These are phyloP conservation scores for Pythium utonaiense DNA, from an alignment of 352 stramenopile genomes.

Conservation along the genomic window DNA sequence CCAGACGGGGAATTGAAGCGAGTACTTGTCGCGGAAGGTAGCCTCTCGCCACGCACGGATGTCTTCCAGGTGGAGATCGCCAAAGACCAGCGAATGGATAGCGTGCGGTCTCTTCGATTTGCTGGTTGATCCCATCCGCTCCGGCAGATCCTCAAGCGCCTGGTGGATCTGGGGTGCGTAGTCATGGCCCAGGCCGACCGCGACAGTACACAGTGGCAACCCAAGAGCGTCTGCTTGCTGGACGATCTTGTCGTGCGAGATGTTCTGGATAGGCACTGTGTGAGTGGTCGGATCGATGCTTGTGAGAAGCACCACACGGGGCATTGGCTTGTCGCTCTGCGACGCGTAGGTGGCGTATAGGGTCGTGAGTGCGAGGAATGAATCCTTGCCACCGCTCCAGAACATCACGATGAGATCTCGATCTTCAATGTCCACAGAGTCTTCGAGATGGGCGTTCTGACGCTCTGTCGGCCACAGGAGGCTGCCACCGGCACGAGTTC, in stretches of 20 bases:
- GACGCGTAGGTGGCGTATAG: conserved; percentile 34
- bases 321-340: conserved; percentile 25
- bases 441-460: conserved; percentile 13
- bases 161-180: conserved; percentile 30
- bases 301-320: conserved; percentile 77
- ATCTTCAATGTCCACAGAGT: conserved; percentile 1
- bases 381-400: conserved; percentile 89
- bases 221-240: conserved; percentile 69
- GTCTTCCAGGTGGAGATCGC: conserved; percentile 87
- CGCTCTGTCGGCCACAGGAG: conserved; percentile 27
- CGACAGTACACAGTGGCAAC: conserved; percentile 74
- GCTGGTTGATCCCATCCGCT: conserved; percentile 14
- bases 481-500: conserved; percentile 23
- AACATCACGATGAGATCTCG: conserved; percentile 77
- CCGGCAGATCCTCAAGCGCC: conserved; percentile 30
- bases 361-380: conserved; percentile 66
- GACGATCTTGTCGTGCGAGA: conserved; percentile 63
- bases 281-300: conserved; percentile 78
- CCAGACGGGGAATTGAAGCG: conserved; percentile 78
- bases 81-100: conserved; percentile 70
- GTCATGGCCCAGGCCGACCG: conserved; percentile 36
- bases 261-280: conserved; percentile 82
- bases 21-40: conserved; percentile 45
- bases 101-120: conserved; percentile 12
- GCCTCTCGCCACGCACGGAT: conserved; percentile 80